Base-by-base conservation (phyloP, 495 filamentous ascomycete species). In the Aspergillus conjunctus region DNA sequence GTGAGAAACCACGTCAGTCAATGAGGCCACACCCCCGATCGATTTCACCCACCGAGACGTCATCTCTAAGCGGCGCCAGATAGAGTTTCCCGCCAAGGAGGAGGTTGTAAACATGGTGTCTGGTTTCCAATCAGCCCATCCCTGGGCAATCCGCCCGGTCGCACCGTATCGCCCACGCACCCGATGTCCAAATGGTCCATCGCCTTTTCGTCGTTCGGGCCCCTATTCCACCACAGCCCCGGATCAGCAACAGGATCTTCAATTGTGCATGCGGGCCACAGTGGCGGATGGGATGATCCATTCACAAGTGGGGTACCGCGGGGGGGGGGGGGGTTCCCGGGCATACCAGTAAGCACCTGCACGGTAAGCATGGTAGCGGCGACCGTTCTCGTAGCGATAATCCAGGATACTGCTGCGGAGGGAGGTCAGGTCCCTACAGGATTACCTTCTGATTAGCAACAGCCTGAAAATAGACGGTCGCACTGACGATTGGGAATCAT, bases 331-430 rank as follows among this genome's bases (percentile, higher is more conserved):
- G 17, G 10, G 11, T 11, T 20, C 1, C 10, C 44, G 10, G 5
- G 26, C 37, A 14, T 26, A 82, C 82, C 56, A 87, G 79, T 86
- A 87, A 31, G 72, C 65, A 37, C 87, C 87, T 51, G 85, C 79
- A 45, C 85, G 73, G 61, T 83, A 87, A 52, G 76, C 77, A 63
- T 87, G 85, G 68, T 90, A 90, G 26, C 86, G 79, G 30, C 86
- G 72, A 20, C 87, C 87, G 64, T 90, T 89, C 62, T 88, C 67
- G 59, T 79, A 77, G 44, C 75, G 69, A 55, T 71, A 82, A 4
- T 72, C 65, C 7, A 64, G 21, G 33, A 70, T 61, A 48, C 63
- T 68, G 7, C 66, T 67, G 0, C 64, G 66, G 9, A 73, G 50
- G 1, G 71, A 73, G 7, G 66, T 70, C 18, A 65, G 51, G 9